These are phyloP conservation scores for Penicillium alfredii DNA, from an alignment of 495 filamentous ascomycete genomes.

Conservation along the genomic window DNA sequence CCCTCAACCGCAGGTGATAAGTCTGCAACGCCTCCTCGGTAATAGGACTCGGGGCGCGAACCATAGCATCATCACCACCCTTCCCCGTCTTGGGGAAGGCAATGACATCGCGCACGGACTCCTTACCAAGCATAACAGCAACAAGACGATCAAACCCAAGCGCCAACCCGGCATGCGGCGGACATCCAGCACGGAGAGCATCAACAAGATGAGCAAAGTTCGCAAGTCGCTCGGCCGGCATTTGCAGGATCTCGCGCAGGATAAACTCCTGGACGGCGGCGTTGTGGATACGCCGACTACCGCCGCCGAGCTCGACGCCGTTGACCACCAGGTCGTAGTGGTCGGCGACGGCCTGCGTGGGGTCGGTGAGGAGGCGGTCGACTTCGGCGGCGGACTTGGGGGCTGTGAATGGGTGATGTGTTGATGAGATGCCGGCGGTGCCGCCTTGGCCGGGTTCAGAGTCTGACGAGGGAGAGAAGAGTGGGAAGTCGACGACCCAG, in stretches of 20 bases:
- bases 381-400: conserved; percentile 69
- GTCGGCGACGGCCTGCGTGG: conserved; percentile 65
- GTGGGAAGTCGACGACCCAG: conserved; percentile 87
- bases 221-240: conserved; percentile 52
- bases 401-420: conserved; percentile 95
- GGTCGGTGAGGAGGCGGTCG: conserved; percentile 64
- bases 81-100: conserved; percentile 91
- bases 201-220: conserved; percentile 82
- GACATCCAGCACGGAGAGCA: conserved; percentile 80
- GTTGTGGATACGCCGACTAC: conserved; percentile 87
- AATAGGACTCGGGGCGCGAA: conserved; percentile 64
- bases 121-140: conserved; percentile 69
- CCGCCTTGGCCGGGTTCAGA: conserved; percentile 79
- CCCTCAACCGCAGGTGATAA: conserved; percentile 53
- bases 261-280: conserved; percentile 79
- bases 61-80: conserved; percentile 71
- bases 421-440: conserved; percentile 70
- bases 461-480: conserved; percentile 70
- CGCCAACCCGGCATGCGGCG: conserved; percentile 93
- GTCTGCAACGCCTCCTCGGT: conserved; percentile 57
- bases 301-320: conserved; percentile 89
- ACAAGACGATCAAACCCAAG: conserved; percentile 86
- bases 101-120: conserved; percentile 83
- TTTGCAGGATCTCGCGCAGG: conserved; percentile 73
- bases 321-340: conserved; percentile 96